Base-by-base conservation (phyloP, 2,329 filamentous ascomycete species). In the Pyrenochaeta sp. region DNA sequence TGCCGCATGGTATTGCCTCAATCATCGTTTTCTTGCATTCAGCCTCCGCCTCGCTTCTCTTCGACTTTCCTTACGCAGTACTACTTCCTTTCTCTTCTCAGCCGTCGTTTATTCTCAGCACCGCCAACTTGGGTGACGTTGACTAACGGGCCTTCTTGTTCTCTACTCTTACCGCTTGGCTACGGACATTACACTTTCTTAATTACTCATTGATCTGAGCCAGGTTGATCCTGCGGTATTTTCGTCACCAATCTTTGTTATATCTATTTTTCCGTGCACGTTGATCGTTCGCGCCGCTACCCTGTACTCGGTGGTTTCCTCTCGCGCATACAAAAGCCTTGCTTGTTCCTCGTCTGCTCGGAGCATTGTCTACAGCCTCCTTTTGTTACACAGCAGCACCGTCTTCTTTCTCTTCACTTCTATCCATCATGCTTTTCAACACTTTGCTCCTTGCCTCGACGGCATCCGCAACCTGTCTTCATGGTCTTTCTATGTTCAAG, bases 401-500 rank as follows among this genome's bases (percentile, higher is more conserved):
- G 14, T 41, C 35, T 22, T 17, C 17, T 34, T 36, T n/a, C 21
- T 15, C 31, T 24, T 15, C 26, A 26, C 17, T 29, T 23, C 36
- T 27, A 35, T 48, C 36, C 55, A 66, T 31, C 41, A 70, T 70
- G 67, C 59, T 68, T 41, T 55, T 65, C 57, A 55, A 62, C 17
- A 40, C 57, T 14, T 52, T 70, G 21, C 46, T 68, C 28, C 29
- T 69, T 26, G 67, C 66, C 51, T 53, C 61, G 26, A 66, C 66
- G 51, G 67, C 65, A 38, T 67, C 70, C 13, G 70, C 72, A 22
- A 72, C 63, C 24, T 76, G 74, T 48, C 65, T 74, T 37, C 69
- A 74, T 52, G 74, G 74, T 37, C 74, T 77, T 11, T 68, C 61
- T 62, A 50, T 65, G 53, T 59, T 68, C 53, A 65, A 67, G 56